phyloP scores from a whole-genome alignment of 371 early-diverging fungal genomes.

The Mucor lusitanicus region DNA sequence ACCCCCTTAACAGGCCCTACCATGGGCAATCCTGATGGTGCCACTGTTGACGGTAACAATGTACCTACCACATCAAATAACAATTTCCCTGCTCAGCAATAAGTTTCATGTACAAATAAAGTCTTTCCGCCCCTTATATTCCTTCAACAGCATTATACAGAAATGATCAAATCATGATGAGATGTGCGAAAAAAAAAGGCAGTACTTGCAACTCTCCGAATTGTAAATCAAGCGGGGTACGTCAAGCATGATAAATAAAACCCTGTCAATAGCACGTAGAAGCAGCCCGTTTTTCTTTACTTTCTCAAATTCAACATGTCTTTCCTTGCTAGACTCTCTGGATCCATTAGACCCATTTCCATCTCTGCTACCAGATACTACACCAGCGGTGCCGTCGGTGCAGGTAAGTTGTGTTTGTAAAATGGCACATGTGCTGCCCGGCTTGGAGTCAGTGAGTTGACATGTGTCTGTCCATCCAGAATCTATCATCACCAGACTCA shows the following conservation, averaged over 20 bases:
- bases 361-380: slow-evolving; percentile 13
- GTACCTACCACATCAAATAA: background rate
- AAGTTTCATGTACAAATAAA: slow-evolving; percentile 4
- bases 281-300: background rate
- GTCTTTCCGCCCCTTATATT: background rate
- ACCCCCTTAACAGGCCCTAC: slow-evolving; percentile 45
- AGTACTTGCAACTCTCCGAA: background rate
- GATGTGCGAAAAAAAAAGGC: background rate
- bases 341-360: slow-evolving; percentile 1
- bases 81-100: slow-evolving; percentile 3
- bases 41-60: slow-evolving; percentile 1
- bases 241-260: background rate
- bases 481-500: slow-evolving; percentile 47
- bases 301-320: slow-evolving; percentile 7
- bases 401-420: slow-evolving; percentile 2
- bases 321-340: slow-evolving; percentile 11
- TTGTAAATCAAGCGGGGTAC: background rate
- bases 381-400: slow-evolving; percentile 9
- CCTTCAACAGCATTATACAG: background rate
- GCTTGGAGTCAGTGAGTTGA: background rate
- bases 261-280: background rate
- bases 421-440: too few relatives aligned
- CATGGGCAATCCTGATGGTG: slow-evolving; percentile 27
- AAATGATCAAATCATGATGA: background rate
- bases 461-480: slow-evolving; percentile 3